Evolutionary conservation across 495 filamentous ascomycete genomes (phyloP).

Genomic region (Penicillium salamii): DNA sequence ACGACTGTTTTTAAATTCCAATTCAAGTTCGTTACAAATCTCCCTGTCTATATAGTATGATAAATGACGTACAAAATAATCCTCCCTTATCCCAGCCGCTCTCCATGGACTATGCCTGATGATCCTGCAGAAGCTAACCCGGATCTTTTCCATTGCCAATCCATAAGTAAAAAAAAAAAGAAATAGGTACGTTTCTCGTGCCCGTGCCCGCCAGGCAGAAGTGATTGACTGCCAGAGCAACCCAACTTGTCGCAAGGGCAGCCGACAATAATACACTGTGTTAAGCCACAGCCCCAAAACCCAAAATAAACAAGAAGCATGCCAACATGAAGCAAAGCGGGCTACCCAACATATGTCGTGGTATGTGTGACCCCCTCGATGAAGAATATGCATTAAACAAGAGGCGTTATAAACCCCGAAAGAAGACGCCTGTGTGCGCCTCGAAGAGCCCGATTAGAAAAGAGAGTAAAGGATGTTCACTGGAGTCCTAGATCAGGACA

Average conservation of each 20-base stretch:
- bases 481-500: neutral
- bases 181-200: slow-evolving; percentile 9
- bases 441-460: neutral
- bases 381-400: slow-evolving; percentile 6
- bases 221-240: slow-evolving; percentile 4
- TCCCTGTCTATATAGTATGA: slow-evolving; percentile 10
- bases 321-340: neutral
- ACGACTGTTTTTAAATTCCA: neutral
- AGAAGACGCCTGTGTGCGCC: slow-evolving; percentile 1
- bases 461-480: neutral
- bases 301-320: neutral
- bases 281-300: neutral
- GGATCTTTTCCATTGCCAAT: slow-evolving; percentile 6
- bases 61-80: slow-evolving; percentile 3
- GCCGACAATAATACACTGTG: slow-evolving; percentile 2
- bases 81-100: slow-evolving; percentile 1
- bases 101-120: slow-evolving; percentile 19
- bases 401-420: slow-evolving; percentile 5
- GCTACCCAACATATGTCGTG: slow-evolving; percentile 1
- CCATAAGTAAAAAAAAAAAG: slow-evolving; percentile 2
- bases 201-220: slow-evolving; percentile 25
- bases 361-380: neutral
- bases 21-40: slow-evolving; percentile 8
- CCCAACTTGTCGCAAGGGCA: neutral
- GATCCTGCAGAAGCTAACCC: slow-evolving; percentile 11